Conservation (phyloP, 352 stramenopile genomes). For the Phytophthora chlamydospora region DNA sequence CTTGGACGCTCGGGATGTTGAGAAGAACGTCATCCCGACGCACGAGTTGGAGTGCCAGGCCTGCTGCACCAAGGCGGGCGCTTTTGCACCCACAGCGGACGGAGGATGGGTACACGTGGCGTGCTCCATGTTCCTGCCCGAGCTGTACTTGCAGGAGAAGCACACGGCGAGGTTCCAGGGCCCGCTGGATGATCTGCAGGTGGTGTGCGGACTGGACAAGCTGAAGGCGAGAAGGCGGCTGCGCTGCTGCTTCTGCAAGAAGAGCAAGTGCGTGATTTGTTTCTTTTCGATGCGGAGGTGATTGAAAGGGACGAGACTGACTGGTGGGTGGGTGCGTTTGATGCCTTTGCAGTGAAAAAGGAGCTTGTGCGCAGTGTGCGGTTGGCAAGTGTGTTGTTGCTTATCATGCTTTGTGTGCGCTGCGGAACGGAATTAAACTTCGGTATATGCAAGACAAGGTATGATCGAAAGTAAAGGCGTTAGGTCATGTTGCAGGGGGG, state of each 20-base stretch:
- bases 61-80: conserved; percentile 59
- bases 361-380: conserved; percentile 73
- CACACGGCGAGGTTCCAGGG: conserved; percentile 27
- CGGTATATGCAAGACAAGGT: conserved; percentile 68
- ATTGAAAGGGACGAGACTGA: conserved; percentile 5
- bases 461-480: neutral
- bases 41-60: conserved; percentile 62
- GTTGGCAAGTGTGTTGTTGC: conserved; percentile 73
- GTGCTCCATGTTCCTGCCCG: conserved; percentile 83
- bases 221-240: conserved; percentile 58
- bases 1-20: conserved; percentile 44
- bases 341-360: conserved; percentile 52
- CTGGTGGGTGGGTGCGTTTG: neutral
- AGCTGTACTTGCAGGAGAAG: conserved; percentile 58
- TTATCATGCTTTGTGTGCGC: conserved; percentile 74
- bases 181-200: conserved; percentile 49
- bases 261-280: conserved; percentile 29
- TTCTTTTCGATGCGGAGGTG: neutral
- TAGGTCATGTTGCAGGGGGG: neutral
- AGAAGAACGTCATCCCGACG: conserved; percentile 54
- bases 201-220: conserved; percentile 67
- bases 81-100: conserved; percentile 53
- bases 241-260: conserved; percentile 81
- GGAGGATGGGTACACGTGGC: conserved; percentile 75
- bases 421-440: conserved; percentile 67